Conservation (phyloP, 495 filamentous ascomycete species). For the Aspergillus incahuasiensis region DNA sequence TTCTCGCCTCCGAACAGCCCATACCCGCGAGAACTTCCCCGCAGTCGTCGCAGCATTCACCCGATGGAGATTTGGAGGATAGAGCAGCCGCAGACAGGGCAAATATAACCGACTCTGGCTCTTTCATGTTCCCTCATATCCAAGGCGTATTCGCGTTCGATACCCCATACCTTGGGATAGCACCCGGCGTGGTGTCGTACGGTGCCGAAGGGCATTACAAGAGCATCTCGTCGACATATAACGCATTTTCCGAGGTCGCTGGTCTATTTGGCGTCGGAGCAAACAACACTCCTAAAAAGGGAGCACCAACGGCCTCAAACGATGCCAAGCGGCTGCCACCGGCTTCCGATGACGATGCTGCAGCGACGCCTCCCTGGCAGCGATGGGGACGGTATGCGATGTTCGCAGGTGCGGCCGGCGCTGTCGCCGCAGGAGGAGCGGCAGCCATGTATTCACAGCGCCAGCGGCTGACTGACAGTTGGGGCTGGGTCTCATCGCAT, state of each 20-base stretch:
- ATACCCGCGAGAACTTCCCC: conserved; percentile 38
- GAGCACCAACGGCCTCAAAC: conserved; percentile 9
- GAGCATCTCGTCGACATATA: conserved; percentile 63
- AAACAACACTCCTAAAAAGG: conserved; percentile 20
- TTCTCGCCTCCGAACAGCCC: conserved; percentile 63
- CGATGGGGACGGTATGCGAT: conserved; percentile 79
- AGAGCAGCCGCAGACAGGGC: conserved; percentile 23
- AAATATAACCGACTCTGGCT: conserved; percentile 26
- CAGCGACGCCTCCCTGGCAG: conserved; percentile 56
- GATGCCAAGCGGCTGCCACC: conserved; percentile 22
- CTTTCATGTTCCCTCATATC: conserved; percentile 63
- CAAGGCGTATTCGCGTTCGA: conserved; percentile 91
- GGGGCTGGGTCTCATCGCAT: conserved; percentile 80
- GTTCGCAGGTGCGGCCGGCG: conserved; percentile 74
- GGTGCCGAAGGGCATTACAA: conserved; percentile 82
- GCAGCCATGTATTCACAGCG: conserved; percentile 82
- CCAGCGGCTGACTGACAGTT: conserved; percentile 66
- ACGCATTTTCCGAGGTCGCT: conserved; percentile 60
- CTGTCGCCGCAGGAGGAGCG: conserved; percentile 80
- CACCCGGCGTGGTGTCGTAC: conserved; percentile 83
- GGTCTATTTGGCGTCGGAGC: conserved; percentile 55
- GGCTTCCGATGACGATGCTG: conserved; percentile 40
- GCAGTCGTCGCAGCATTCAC: conserved; percentile 12
- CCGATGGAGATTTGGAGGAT: conserved; percentile 13
- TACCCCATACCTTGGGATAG: conserved; percentile 88